Base-by-base conservation (phyloP, 2,329 filamentous ascomycete species). In the Beauveria medogensis region DNA sequence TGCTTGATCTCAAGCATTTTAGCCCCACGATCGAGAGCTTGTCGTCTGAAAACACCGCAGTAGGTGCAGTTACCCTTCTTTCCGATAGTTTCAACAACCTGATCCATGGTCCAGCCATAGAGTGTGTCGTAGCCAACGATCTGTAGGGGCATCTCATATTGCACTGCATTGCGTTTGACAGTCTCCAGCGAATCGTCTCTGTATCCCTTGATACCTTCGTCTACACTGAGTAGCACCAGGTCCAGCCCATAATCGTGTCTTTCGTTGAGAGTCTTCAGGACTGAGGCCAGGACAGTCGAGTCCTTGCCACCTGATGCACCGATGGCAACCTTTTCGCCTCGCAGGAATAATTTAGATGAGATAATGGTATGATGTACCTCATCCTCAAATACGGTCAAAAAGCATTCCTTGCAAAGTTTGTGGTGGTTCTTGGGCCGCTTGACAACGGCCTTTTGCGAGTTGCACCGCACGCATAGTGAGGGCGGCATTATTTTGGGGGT, bases 61-160 rank as follows among this genome's bases (percentile, higher is more conserved):
- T 99, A 99, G 34, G 95, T 99, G 81, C 94, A 99, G 74, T 99
- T 99, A 34, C 93, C 92, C 74, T 97, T 97, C 78, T 97, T 97
- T 16, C 94, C 94, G 55, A 99, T 90, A 53, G 93, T 91, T 69
- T 92, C 90, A 4, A 99, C 95, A 10, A 99, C 94, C 70, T 97
- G 91, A 70, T 99, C 94, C 94, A 99, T 99, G 1, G 92, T 97
- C 94, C 94, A 99, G 9, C 93, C 94, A 72, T 99, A 99, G 10
- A 99, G 79, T 69, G 97, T 90, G 59, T 88, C 88, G 69, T 99
- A 99, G 55, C 93, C 92, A 55, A 99, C 85, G 60, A 99, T 96
- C 67, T 91, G 90, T 54, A 99, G 78, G 0, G 90, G 86, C 88
- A 99, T 95, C 1, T 88, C 86, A 75, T 97, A 97, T 73, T 97